Evolutionary conservation across 768 basidiomycete species (phyloP), one percentile per base, ranked within the genome.

Genomic region (Pleurotus salmoneostramineus): DNA sequence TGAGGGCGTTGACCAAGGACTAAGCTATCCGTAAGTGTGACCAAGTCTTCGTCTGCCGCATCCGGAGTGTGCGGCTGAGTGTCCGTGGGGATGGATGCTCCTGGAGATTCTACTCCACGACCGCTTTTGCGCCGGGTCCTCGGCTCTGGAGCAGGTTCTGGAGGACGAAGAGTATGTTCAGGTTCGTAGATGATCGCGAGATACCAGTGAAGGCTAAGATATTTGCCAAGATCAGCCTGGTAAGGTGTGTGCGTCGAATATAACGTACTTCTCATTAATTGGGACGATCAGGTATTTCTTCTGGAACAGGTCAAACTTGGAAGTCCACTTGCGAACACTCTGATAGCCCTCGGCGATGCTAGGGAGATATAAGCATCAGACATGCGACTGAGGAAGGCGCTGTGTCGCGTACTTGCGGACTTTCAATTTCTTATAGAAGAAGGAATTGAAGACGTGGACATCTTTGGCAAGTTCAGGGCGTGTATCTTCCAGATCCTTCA

Each of bases 391-490:
- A 3, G n/a, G 21, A 27, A 27, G 21, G 21, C 21, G 21, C 21
- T n/a, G 43, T 40, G 50, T 36, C 27, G 67, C 76, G 40, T 67
- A 87, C 85, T 78, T 82, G 68, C 83, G 89, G 55, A 81, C 80
- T 58, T 87, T 88, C 31, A 99, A 73, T 71, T 97, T 96, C 76
- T 95, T 93, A 77, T 95, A 98, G 72, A 99, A 98, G 74, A 98
- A 99, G 0, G 95, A 95, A 69, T 88, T 98, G 77, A 98, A 98
- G 3, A 98, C 82, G 65, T 98, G 88, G 1, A 95, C 78, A 63
- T 91, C 81, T 2, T 85, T 80, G 1, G 85, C 90, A 3, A 91
- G 72, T 12, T 77, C 78, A 2, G 88, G 86, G 60, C 88, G 67
- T 36, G 65, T 72, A 37, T 69, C 72, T 60, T 83, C 80, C 27